Base-by-base conservation (phyloP, 2,329 filamentous ascomycete genomes). In the Amauroascus verrucosus region DNA sequence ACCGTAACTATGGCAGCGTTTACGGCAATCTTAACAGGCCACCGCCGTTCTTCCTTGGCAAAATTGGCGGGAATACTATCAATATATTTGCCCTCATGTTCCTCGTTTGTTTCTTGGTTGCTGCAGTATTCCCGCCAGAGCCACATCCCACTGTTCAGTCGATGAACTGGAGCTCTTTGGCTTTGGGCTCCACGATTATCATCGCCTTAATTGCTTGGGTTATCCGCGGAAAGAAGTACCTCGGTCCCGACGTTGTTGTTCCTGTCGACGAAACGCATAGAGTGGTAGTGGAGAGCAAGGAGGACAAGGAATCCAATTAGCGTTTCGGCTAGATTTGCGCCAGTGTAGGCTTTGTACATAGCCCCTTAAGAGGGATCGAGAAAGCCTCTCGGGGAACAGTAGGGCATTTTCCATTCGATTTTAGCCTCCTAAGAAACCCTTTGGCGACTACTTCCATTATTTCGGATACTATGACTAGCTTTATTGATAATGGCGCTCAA, bases 101-200 rank as follows among this genome's bases (percentile, higher is more conserved):
- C 52, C 57, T 75, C 1, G 51, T 64, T 2, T 60, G 71, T 0
- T 61, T 70, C 3, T 70, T 73, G 30, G 54, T 73, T 1, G 74
- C 75, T 51, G 61, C 66, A 0, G 75, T 75, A 55, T 76, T 76
- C 56, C 74, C 74, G 0, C 56, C 65, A 8, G 60, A 60, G 0
- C 65, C 62, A 14, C 57, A 62, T 4, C 69, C 71, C 18, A 62
- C 60, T 13, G 55, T 59, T 5, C 56, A 62, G 52, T 67, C 67
- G 8, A 75, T 77, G 72, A 77, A 77, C 56, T 77, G 74, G 73
- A 71, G 70, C 40, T 66, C 71, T 38, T 61, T 65, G 1, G 73
- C 76, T 60, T 76, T 74, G 53, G 67, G 68, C 13, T 66, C 65
- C 4, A 65, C 74, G 18, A 62, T 76, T 13, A 58, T 68, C 4